Conservation (phyloP, 768 basidiomycete species). For the Termitomyces sp. region DNA sequence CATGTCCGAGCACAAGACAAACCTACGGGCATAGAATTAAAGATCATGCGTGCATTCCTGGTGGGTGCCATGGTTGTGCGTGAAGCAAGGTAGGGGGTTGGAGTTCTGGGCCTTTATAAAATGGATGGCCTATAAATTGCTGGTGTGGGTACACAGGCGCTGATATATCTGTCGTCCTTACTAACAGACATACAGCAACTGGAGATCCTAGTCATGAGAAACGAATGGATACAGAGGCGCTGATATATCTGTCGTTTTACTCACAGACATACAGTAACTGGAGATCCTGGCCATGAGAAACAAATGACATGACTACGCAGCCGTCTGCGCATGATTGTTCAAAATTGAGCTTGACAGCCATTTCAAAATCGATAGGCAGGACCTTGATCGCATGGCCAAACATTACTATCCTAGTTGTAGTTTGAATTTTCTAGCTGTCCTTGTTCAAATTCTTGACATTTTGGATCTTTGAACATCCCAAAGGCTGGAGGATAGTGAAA, state of each 20-base stretch:
- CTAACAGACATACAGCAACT: background rate
- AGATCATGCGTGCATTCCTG: constrained; percentile 1
- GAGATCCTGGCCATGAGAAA: background rate
- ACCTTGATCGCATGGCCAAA: no score
- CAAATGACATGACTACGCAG: background rate
- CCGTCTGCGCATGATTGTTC: background rate
- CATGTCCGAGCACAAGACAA: background rate
- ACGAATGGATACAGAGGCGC: background rate
- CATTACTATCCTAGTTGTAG: no score
- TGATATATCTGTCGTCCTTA: background rate
- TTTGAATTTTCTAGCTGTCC: no score
- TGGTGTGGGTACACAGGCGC: background rate
- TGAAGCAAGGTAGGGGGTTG: background rate
- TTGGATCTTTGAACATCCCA: no score
- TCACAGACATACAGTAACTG: background rate
- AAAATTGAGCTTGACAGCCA: no score
- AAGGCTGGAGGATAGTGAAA: no score
- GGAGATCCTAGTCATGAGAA: background rate
- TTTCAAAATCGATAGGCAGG: no score
- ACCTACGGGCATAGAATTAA: background rate
- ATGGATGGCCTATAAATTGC: background rate
- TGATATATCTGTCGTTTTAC: background rate
- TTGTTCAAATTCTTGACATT: no score
- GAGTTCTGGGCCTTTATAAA: background rate
- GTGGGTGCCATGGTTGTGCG: background rate